Base-by-base conservation (phyloP, 2,329 filamentous ascomycete genomes). In the Pseudocercospora fuligena region DNA sequence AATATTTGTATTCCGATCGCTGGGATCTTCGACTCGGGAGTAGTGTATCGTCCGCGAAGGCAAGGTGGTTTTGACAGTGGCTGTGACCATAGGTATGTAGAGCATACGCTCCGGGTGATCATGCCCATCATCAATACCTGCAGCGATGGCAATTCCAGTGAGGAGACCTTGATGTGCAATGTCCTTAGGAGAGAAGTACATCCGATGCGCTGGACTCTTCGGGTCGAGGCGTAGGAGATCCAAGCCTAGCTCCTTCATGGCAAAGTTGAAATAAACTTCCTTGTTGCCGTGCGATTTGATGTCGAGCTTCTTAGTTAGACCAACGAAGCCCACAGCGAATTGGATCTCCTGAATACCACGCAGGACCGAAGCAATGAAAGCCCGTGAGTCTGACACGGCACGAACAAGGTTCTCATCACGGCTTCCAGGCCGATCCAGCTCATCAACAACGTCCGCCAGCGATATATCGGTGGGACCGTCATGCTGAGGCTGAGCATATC, bases 61-160 rank as follows among this genome's bases (percentile, higher is more conserved):
- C 7, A 98, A 82, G 0, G 96, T 99, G 0, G 95, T 98, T 78
- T 94, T 93, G 66, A 98, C 88, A 0, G 90, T 99, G 2, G 94
- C 97, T 1, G 95, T 99, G 21, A 94, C 92, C 95, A 99, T 98
- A 0, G 95, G 95, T 51, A 99, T 88, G 77, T 99, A 99, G 23
- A 97, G 81, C 65, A 99, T 86, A 62, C 94, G 89, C 77, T 97
- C 93, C 0, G 92, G 90, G 73, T 92, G 91, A 8, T 91, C 92
- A 29, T 90, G 88, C n/a, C 93, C 92, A 77, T 97, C 93, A 74
- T 97, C 94, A 40, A 99, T 85, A 46, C 93, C 95, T 65, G 98
- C 86, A 0, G 94, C 94, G 64, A 99, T 92, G 0, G 95, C 97
- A 47, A 99, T 88, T 3, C 94, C 95, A 19, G 94, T 95, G 23